A percentile compares a stretch with the other conserved stretches of the same genome.
These are phyloP conservation scores for Sarcodon aspratus DNA, from an alignment of 768 basidiomycete species.

Conservation along the genomic window DNA sequence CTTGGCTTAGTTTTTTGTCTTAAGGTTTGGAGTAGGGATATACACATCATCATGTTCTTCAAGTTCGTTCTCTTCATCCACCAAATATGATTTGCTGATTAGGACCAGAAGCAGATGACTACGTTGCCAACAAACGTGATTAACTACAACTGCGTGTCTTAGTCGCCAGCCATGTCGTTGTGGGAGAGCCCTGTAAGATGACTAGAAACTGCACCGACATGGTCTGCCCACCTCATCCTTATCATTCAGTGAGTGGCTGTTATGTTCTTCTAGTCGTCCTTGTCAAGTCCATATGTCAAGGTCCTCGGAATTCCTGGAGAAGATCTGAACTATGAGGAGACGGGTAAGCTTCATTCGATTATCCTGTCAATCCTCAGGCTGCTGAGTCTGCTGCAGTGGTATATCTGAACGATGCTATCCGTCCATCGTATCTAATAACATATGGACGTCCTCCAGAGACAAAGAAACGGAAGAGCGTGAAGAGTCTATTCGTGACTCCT, in stretches of 20 bases:
- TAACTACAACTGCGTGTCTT: slow-evolving; percentile 57
- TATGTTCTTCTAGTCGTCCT: too few relatives aligned
- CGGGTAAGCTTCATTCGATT: slow-evolving; percentile 9
- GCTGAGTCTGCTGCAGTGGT: slow-evolving; percentile 25
- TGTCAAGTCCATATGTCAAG: slow-evolving; percentile 19
- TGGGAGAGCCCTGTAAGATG: not conserved
- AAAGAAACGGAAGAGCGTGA: too few relatives aligned
- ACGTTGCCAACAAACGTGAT: slow-evolving; percentile 34
- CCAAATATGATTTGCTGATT: slow-evolving; percentile 16
- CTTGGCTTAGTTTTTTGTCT: not conserved
- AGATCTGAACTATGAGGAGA: slow-evolving; percentile 58
- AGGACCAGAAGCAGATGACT: slow-evolving; percentile 62
- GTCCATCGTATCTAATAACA: slow-evolving; percentile 60
- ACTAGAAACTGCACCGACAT: too few relatives aligned
- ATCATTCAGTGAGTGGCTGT: too few relatives aligned
- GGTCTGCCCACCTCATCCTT: too few relatives aligned
- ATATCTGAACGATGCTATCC: slow-evolving; percentile 59
- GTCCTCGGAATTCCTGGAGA: slow-evolving; percentile 60
- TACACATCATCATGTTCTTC: not conserved
- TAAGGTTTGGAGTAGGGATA: not conserved
- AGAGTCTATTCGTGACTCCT: too few relatives aligned
- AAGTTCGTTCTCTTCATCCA: slow-evolving; percentile 12
- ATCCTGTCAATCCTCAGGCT: too few relatives aligned
- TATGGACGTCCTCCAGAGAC: slow-evolving; percentile 26
- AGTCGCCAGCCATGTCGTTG: slow-evolving; percentile 66